These are phyloP conservation scores for Ormosia semicastrata DNA, from an alignment of 306 rosid species.

Conservation along the genomic window DNA sequence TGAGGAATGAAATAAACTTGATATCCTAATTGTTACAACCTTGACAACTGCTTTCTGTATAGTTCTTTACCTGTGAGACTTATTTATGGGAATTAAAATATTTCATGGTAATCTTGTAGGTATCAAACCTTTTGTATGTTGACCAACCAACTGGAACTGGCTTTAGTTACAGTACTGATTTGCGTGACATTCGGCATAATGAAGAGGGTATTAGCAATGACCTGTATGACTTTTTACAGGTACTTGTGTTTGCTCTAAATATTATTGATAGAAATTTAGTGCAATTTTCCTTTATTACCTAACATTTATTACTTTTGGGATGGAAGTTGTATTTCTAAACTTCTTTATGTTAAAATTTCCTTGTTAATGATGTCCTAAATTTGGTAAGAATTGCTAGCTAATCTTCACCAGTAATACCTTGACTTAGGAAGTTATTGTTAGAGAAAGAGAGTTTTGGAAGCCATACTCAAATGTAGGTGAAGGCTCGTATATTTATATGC, in stretches of 20 bases:
- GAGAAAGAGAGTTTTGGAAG: background rate
- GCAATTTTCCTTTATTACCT: background rate
- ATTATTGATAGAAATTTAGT: background rate
- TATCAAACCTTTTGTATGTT: constrained; percentile 76
- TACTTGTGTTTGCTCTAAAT: constrained; percentile 20
- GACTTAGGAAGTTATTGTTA: background rate
- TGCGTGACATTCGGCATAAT: constrained; percentile 68
- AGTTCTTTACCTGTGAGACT: constrained; percentile 9
- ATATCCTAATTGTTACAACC: constrained; percentile 4
- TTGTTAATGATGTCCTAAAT: background rate
- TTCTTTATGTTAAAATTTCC: background rate
- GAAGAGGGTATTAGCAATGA: constrained; percentile 86
- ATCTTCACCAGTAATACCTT: background rate
- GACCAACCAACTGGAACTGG: constrained; percentile 97
- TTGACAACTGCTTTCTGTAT: constrained; percentile 9
- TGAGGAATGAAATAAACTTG: background rate
- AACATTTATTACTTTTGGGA: background rate
- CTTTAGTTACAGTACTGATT: constrained; percentile 74
- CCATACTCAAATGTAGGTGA: background rate
- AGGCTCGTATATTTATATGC: background rate
- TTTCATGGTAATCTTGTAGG: constrained; percentile 52
- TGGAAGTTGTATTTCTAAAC: background rate
- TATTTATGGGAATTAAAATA: constrained; percentile 2
- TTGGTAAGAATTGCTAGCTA: background rate
- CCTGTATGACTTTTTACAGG: constrained; percentile 88